Percentiles rank a stretch among this genome's conserved stretches.
These are phyloP conservation scores for Sphaceloma murrayae DNA, from an alignment of 2,329 filamentous ascomycete species.

Conservation along the genomic window DNA sequence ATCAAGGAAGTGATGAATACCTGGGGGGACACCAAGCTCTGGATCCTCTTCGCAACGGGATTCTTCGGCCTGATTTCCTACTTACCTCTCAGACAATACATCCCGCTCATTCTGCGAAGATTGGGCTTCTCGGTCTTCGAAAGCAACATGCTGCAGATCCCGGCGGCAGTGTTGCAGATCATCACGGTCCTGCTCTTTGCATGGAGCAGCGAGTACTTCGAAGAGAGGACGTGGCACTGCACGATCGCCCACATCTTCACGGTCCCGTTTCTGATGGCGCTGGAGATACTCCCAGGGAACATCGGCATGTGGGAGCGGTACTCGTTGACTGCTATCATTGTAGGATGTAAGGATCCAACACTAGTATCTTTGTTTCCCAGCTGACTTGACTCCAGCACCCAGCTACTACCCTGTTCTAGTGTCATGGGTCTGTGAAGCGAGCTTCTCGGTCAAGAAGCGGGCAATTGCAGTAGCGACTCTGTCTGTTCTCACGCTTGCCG, in stretches of 20 bases:
- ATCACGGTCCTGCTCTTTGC: slow-evolving; percentile 47
- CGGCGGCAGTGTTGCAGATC: slow-evolving; percentile 30
- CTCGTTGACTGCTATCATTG: slow-evolving; percentile 43
- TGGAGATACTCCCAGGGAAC: slow-evolving; percentile 41
- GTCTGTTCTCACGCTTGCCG: slow-evolving; percentile 41
- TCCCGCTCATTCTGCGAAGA: slow-evolving; percentile 49
- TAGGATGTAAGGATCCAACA: slow-evolving; percentile 38
- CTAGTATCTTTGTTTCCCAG: neutral
- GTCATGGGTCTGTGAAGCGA: slow-evolving; percentile 44
- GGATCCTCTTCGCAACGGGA: slow-evolving; percentile 41
- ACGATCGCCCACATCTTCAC: slow-evolving; percentile 45
- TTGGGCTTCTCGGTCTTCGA: slow-evolving; percentile 41
- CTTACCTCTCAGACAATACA: slow-evolving; percentile 42
- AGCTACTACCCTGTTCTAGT: slow-evolving; percentile 50
- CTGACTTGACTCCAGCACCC: slow-evolving; percentile 30
- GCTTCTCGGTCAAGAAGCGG: slow-evolving; percentile 42
- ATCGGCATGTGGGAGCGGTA: slow-evolving; percentile 46
- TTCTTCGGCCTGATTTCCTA: slow-evolving; percentile 46
- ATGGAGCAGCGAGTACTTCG: slow-evolving; percentile 46
- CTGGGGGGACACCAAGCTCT: slow-evolving; percentile 8
- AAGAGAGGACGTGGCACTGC: slow-evolving; percentile 46
- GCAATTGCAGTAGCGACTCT: slow-evolving; percentile 42
- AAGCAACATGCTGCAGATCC: slow-evolving; percentile 20
- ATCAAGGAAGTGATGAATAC: slow-evolving; percentile 14
- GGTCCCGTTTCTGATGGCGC: slow-evolving; percentile 43